Conservation (phyloP, 1,284 basidiomycete genomes). For the Hemileia vastatrix region DNA sequence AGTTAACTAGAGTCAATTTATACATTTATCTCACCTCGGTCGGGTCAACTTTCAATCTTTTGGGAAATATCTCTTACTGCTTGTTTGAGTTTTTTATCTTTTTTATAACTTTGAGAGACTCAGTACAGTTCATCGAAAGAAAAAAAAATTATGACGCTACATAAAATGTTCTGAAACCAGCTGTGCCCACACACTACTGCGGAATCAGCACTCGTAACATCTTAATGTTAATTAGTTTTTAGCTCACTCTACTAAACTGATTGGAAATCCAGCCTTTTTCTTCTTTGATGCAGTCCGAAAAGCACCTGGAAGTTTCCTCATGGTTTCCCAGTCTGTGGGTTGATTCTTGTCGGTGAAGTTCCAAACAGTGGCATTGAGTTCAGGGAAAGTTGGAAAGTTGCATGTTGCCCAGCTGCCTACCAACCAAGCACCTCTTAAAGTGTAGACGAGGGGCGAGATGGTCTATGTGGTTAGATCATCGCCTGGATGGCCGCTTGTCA, state of each 20-base stretch:
- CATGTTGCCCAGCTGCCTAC: too few species aligned
- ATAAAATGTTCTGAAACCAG: slow-evolving; percentile 15
- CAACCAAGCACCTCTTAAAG: too few species aligned
- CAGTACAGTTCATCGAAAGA: too few species aligned
- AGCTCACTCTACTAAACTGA: slow-evolving; percentile 19
- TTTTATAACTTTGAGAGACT: too few species aligned
- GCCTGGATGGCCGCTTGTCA: too few species aligned
- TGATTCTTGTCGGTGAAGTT: slow-evolving; percentile 6
- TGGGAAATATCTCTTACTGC: too few species aligned
- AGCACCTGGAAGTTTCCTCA: slow-evolving; percentile 6
- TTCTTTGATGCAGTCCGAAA: slow-evolving; percentile 11
- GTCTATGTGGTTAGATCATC: too few species aligned
- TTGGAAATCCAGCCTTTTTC: slow-evolving; percentile 10
- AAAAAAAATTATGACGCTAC: too few species aligned
- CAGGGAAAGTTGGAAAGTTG: slow-evolving; percentile 10
- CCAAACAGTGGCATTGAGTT: slow-evolving; percentile 3
- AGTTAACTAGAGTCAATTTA: too few species aligned
- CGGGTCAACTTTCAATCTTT: too few species aligned
- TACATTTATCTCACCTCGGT: too few species aligned
- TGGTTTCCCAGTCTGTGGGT: slow-evolving; percentile 11
- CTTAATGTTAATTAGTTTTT: not conserved
- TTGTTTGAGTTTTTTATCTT: too few species aligned
- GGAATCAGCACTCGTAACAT: not conserved
- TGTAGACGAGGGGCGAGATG: not conserved
- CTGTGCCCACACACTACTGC: slow-evolving; percentile 15